These are phyloP conservation scores for Colletotrichum sp. DNA, from an alignment of 2,329 filamentous ascomycete genomes.

Conservation along the genomic window DNA sequence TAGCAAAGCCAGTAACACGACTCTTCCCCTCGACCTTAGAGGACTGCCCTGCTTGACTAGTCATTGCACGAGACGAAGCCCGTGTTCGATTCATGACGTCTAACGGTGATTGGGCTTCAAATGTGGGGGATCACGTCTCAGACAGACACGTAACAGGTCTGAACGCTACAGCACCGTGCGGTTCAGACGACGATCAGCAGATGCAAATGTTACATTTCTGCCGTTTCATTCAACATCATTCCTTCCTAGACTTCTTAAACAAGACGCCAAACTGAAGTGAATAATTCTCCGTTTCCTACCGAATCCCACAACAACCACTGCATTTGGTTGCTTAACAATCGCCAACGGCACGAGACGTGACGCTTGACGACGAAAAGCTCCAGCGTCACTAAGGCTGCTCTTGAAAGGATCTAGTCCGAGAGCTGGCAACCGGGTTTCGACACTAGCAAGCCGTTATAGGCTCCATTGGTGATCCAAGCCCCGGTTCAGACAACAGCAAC, in stretches of 20 bases:
- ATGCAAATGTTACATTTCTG: neutral
- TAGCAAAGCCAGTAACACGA: neutral
- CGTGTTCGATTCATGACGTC: neutral
- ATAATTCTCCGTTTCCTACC: neutral
- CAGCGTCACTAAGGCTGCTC: neutral
- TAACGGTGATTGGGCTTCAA: neutral
- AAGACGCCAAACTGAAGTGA: neutral
- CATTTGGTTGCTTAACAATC: neutral
- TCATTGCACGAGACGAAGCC: neutral
- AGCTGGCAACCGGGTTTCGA: neutral
- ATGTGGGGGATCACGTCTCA: neutral
- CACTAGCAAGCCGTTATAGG: neutral
- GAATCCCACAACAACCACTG: neutral
- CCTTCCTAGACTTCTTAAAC: neutral
- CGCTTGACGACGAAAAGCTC: neutral
- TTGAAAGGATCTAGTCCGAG: neutral
- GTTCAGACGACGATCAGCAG: neutral
- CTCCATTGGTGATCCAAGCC: neutral
- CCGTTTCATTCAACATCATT: neutral
- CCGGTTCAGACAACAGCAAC: neutral
- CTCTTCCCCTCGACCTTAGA: neutral
- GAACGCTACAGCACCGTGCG: neutral
- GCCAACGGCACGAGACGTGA: neutral
- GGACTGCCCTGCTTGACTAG: neutral
- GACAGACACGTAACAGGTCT: neutral